phyloP scores from a whole-genome alignment of 140 eudicot genomes.

The Bidens hawaiensis region DNA sequence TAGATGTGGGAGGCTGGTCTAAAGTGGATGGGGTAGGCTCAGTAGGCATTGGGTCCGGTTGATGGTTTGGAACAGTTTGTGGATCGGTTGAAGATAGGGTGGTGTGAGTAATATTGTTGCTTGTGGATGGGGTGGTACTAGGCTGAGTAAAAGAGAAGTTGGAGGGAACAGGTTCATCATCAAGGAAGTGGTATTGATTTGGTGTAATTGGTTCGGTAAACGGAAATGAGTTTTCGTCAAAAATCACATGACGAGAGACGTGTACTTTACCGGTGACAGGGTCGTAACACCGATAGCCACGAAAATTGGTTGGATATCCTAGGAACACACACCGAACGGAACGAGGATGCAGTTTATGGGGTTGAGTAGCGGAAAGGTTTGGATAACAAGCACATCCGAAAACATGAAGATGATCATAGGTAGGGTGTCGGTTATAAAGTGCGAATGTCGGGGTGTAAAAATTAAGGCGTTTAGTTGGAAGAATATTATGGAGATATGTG shows the following conservation, averaged over 20 bases:
- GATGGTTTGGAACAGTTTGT: background rate
- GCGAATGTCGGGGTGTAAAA: background rate
- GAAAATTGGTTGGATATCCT: too few relatives aligned
- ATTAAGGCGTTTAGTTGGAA: too few relatives aligned
- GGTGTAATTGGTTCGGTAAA: background rate
- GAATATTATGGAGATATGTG: too few relatives aligned
- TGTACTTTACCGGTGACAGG: background rate
- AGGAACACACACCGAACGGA: too few relatives aligned
- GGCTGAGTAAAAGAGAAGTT: background rate
- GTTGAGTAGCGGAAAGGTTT: background rate
- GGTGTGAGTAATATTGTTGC: background rate
- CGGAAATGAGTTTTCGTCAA: too few relatives aligned
- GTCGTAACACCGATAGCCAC: background rate
- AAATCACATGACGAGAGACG: background rate
- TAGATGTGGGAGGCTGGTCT: too few relatives aligned
- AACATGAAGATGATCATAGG: background rate
- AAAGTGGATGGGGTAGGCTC: too few relatives aligned
- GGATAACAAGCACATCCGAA: constrained; percentile 1
- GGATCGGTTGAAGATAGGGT: background rate
- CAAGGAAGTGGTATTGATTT: background rate
- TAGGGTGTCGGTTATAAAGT: background rate
- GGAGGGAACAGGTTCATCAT: background rate
- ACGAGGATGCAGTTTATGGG: too few relatives aligned
- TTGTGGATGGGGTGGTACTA: background rate
- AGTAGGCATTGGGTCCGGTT: background rate